Evolutionary conservation across 495 filamentous ascomycete species (phyloP).

Genomic region (Lasiosphaeris hirsuta): DNA sequence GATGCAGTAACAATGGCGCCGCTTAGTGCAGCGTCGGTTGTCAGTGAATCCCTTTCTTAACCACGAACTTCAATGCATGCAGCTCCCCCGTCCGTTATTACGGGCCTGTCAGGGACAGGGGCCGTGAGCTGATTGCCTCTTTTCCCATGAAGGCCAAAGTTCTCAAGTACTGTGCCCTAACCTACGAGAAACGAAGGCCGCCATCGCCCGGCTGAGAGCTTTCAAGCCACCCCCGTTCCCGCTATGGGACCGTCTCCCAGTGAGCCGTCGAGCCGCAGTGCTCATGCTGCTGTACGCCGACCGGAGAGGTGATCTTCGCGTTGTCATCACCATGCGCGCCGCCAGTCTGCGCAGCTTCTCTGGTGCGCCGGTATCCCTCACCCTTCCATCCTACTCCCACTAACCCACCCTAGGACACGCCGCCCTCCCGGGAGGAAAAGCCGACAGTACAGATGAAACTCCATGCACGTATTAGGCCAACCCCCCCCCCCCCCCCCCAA

Average conservation of each 20-base stretch:
- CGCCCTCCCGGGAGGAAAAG: slow-evolving; percentile 78
- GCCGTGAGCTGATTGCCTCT: no score
- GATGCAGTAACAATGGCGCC: slow-evolving; percentile 54
- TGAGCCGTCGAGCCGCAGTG: slow-evolving; percentile 75
- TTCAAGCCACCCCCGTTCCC: slow-evolving; percentile 60
- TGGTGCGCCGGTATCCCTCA: slow-evolving; percentile 25
- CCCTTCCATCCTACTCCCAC: background rate
- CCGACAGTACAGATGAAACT: slow-evolving; percentile 45
- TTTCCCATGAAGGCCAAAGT: background rate
- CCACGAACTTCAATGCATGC: background rate
- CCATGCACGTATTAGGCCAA: slow-evolving; percentile 44
- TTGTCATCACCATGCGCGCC: slow-evolving; percentile 85
- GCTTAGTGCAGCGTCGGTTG: slow-evolving; percentile 53
- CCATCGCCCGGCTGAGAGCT: slow-evolving; percentile 69
- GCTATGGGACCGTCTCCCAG: slow-evolving; percentile 57
- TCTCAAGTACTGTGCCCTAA: background rate
- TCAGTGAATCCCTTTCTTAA: slow-evolving; percentile 33
- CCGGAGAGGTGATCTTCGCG: slow-evolving; percentile 65
- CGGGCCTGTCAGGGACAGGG: no score
- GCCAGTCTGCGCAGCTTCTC: slow-evolving; percentile 63
- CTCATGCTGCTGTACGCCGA: slow-evolving; percentile 83
- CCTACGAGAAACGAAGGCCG: slow-evolving; percentile 50
- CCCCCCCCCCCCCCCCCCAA: background rate
- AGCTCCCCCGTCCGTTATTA: no score
- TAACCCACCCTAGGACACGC: slow-evolving; percentile 60